Conservation (phyloP, 495 filamentous ascomycete species). For the Parathielavia appendiculata region DNA sequence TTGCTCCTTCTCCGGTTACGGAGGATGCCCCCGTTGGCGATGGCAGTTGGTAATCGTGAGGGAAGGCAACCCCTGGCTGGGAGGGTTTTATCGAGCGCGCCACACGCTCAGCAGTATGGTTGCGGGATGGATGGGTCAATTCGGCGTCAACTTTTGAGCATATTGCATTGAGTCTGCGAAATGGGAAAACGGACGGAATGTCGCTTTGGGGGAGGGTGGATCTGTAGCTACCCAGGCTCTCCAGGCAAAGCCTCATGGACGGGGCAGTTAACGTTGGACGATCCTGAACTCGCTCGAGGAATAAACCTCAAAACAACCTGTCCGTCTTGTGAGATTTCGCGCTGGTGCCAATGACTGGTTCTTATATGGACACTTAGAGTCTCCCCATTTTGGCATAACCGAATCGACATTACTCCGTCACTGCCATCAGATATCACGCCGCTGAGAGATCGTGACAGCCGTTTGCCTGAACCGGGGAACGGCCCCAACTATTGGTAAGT, state of each 20-base stretch:
- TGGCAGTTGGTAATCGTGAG: constrained; percentile 20
- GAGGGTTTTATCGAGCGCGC: constrained; percentile 20
- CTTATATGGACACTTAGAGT: neutral
- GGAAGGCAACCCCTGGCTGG: constrained; percentile 7
- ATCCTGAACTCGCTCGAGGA: constrained; percentile 25
- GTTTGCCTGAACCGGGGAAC: too few relatives aligned
- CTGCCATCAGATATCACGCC: too few relatives aligned
- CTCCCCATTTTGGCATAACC: too few relatives aligned
- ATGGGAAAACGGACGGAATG: constrained; percentile 28
- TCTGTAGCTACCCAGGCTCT: constrained; percentile 24
- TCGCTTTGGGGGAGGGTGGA: constrained; percentile 23
- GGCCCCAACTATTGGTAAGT: too few relatives aligned
- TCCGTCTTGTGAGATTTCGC: neutral
- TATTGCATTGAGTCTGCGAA: constrained; percentile 36
- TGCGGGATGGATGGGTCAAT: constrained; percentile 32
- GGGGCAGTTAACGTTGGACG: constrained; percentile 26
- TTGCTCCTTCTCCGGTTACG: constrained; percentile 9
- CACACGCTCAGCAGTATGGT: constrained; percentile 23
- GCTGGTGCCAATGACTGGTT: neutral
- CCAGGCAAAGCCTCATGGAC: constrained; percentile 21
- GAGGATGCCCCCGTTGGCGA: neutral
- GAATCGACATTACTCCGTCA: too few relatives aligned
- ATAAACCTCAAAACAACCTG: constrained; percentile 23
- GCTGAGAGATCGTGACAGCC: too few relatives aligned
- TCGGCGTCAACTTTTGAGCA: constrained; percentile 36